Evolutionary conservation across 2,329 filamentous ascomycete genomes (phyloP).

Genomic region (Diplodia corticola): DNA sequence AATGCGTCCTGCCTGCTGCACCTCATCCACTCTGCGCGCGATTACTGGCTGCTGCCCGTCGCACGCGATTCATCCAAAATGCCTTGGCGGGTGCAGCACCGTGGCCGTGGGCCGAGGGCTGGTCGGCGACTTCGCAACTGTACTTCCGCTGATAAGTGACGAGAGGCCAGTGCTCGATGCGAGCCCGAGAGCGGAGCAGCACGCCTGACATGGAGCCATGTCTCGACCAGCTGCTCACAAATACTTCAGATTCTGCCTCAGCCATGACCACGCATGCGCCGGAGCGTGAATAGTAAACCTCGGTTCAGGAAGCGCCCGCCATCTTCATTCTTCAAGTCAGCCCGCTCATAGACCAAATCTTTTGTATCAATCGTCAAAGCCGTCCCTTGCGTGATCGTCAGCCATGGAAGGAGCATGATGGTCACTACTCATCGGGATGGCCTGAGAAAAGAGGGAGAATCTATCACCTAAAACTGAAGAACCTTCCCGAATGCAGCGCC

Average conservation of each 20-base stretch:
- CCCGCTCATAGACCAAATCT: background rate
- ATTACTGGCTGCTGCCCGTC: background rate
- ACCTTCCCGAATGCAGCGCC: conserved; percentile 23
- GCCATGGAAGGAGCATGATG: background rate
- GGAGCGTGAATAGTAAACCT: background rate
- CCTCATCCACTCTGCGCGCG: background rate
- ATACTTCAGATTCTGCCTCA: background rate
- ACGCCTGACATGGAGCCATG: conserved; percentile 16
- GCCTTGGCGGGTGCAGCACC: background rate
- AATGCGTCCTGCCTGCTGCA: background rate
- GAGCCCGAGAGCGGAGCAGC: conserved; percentile 18
- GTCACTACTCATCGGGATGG: conserved; percentile 15
- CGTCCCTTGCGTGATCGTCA: conserved; percentile 4
- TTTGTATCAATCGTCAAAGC: conserved; percentile 6
- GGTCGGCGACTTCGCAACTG: no score
- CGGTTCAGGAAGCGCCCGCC: background rate
- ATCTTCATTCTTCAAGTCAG: background rate
- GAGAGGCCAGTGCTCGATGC: background rate
- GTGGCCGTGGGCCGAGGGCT: background rate
- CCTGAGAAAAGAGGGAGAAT: conserved; percentile 19
- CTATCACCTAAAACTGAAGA: conserved; percentile 23
- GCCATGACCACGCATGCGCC: background rate
- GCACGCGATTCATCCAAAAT: background rate
- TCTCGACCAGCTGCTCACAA: conserved; percentile 16
- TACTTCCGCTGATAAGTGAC: background rate